Conservation (phyloP, 1,139 yeast genomes). For the Yamadazyma diospyri region DNA sequence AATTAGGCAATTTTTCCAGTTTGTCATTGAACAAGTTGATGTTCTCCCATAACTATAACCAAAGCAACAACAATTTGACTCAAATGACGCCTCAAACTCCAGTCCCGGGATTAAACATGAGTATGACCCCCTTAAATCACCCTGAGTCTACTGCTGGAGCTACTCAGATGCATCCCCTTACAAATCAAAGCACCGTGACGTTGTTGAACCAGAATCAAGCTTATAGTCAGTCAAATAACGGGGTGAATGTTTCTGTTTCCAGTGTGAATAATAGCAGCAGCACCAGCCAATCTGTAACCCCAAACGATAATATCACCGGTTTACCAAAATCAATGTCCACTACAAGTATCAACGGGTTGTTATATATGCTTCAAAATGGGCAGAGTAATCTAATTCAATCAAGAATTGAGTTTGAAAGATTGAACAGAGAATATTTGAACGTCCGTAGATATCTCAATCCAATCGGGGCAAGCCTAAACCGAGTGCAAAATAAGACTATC, state of each 20-base stretch:
- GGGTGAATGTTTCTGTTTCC: constrained; percentile 1
- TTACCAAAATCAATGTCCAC: constrained; percentile 12
- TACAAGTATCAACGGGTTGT: constrained; percentile 29
- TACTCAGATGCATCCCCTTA: background rate
- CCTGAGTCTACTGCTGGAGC: background rate
- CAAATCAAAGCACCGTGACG: background rate
- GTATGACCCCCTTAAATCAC: constrained; percentile 7
- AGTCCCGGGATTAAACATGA: constrained; percentile 5
- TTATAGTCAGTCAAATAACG: too few relatives aligned
- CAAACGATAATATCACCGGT: background rate
- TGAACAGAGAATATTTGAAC: constrained; percentile 69
- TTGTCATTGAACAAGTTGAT: constrained; percentile 45
- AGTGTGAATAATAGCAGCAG: constrained; percentile 3
- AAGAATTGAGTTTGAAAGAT: constrained; percentile 71
- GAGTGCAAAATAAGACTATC: constrained; percentile 31
- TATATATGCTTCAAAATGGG: constrained; percentile 30
- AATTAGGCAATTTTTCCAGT: constrained; percentile 37
- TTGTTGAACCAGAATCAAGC: background rate
- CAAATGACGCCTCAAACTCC: constrained; percentile 17
- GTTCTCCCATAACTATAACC: constrained; percentile 38
- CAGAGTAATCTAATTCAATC: constrained; percentile 54
- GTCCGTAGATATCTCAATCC: constrained; percentile 72
- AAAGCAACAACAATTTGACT: constrained; percentile 23
- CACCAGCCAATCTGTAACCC: constrained; percentile 1
- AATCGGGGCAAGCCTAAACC: constrained; percentile 54